Conservation (phyloP, 805 yeast genomes). For the Candida parachauliodes region DNA sequence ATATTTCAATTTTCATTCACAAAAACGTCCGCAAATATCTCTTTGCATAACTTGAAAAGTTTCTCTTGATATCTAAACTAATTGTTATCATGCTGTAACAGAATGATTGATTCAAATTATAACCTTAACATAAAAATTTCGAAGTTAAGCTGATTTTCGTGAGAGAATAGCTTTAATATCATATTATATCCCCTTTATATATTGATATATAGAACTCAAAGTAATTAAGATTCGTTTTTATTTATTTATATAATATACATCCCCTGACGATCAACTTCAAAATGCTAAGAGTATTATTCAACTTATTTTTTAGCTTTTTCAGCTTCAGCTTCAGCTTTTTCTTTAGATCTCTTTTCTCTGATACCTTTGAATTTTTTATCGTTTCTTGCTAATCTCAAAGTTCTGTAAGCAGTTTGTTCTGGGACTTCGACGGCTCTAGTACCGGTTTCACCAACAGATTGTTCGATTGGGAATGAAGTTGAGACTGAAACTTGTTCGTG, state of each 20-base stretch:
- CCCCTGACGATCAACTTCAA: constrained; percentile 7
- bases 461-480: constrained; percentile 88
- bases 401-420: constrained; percentile 77
- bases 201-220: constrained; percentile 3
- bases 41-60: too few species aligned
- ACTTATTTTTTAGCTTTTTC: constrained; percentile 91
- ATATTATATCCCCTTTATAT: constrained; percentile 4
- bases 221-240: constrained; percentile 5
- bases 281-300: constrained; percentile 6
- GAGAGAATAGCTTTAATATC: too few species aligned
- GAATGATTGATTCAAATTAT: too few species aligned
- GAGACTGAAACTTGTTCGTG: constrained; percentile 74
- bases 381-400: constrained; percentile 93
- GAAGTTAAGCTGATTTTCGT: too few species aligned
- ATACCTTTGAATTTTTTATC: constrained; percentile 91
- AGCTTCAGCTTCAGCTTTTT: constrained; percentile 98
- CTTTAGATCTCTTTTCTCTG: constrained; percentile 97
- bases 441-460: constrained; percentile 65
- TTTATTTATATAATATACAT: constrained; percentile 8
- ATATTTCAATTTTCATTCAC: not conserved
- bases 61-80: too few species aligned
- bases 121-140: too few species aligned
- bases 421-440: constrained; percentile 87
- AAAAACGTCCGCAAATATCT: too few species aligned
- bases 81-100: too few species aligned